Evolutionary conservation across 257 asterid species (phyloP).

Genomic region (Mitragyna speciosa): DNA sequence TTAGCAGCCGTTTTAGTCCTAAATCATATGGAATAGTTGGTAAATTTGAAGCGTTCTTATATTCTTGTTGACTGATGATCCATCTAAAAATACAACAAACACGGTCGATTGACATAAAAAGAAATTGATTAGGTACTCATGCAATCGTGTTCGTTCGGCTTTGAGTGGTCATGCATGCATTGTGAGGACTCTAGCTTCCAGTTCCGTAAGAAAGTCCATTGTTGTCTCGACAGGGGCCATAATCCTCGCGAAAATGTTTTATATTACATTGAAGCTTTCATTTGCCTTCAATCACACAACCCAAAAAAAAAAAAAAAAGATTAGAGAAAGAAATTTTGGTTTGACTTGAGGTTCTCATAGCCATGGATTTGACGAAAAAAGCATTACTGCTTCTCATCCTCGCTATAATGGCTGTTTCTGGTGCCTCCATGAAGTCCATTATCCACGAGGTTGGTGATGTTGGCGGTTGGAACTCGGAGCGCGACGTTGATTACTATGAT

Average conservation of each 20-base stretch:
- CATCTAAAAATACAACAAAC: too few relatives aligned
- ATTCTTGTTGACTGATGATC: too few relatives aligned
- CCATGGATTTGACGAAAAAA: conserved; percentile 33
- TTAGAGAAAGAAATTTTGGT: neutral
- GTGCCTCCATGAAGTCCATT: conserved; percentile 8
- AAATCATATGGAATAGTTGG: too few relatives aligned
- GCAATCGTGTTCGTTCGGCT: too few relatives aligned
- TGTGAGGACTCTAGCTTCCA: neutral
- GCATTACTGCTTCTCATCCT: conserved; percentile 21
- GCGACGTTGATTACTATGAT: conserved; percentile 40
- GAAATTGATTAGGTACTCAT: too few relatives aligned
- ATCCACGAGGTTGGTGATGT: conserved; percentile 56
- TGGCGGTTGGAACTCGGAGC: conserved; percentile 50
- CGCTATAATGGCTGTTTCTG: conserved; percentile 16
- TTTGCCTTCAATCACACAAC: neutral
- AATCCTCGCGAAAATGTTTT: too few relatives aligned
- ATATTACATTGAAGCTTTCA: neutral
- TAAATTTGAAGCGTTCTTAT: too few relatives aligned
- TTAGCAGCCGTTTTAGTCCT: too few relatives aligned
- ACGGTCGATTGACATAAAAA: too few relatives aligned
- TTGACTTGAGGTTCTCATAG: neutral
- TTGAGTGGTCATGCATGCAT: neutral
- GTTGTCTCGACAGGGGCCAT: neutral
- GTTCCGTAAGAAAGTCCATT: too few relatives aligned
- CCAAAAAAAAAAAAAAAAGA: neutral